These are phyloP conservation scores for Aspergillus ibericus DNA, from an alignment of 2,329 filamentous ascomycete genomes.

Conservation along the genomic window DNA sequence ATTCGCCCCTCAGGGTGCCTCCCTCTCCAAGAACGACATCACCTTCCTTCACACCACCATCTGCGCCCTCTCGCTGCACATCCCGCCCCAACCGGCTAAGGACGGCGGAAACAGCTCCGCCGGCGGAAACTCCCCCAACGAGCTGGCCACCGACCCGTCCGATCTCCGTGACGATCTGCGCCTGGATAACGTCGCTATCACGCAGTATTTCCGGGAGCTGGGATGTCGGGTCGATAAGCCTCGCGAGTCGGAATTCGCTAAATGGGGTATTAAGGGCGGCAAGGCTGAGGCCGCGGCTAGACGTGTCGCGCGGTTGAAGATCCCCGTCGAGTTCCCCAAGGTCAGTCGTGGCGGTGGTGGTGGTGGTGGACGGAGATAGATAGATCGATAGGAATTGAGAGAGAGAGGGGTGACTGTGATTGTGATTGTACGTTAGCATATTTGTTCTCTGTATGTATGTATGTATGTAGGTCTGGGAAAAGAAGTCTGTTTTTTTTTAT, in stretches of 20 bases:
- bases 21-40: conserved; percentile 40
- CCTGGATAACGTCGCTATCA: conserved; percentile 35
- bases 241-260: conserved; percentile 42
- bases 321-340: conserved; percentile 84
- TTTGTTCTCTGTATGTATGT: conserved; percentile 4
- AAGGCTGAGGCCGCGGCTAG: conserved; percentile 57
- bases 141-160: conserved; percentile 45
- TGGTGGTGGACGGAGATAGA: conserved; percentile 30
- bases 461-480: neutral
- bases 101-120: conserved; percentile 37
- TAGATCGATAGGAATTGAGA: neutral
- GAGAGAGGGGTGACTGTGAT: neutral
- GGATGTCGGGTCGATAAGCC: conserved; percentile 47
- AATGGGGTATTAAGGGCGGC: conserved; percentile 54
- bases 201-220: conserved; percentile 48
- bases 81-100: conserved; percentile 43
- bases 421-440: conserved; percentile 2
- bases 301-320: conserved; percentile 66
- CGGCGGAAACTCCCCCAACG: conserved; percentile 37
- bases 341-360: conserved; percentile 43
- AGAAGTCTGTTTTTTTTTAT: neutral
- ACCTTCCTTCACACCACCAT: conserved; percentile 48
- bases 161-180: conserved; percentile 48
- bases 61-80: conserved; percentile 48
- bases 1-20: conserved; percentile 40